These are phyloP conservation scores for Arxiozyma slooffiae DNA, from an alignment of 1,139 yeast species.

Conservation along the genomic window DNA sequence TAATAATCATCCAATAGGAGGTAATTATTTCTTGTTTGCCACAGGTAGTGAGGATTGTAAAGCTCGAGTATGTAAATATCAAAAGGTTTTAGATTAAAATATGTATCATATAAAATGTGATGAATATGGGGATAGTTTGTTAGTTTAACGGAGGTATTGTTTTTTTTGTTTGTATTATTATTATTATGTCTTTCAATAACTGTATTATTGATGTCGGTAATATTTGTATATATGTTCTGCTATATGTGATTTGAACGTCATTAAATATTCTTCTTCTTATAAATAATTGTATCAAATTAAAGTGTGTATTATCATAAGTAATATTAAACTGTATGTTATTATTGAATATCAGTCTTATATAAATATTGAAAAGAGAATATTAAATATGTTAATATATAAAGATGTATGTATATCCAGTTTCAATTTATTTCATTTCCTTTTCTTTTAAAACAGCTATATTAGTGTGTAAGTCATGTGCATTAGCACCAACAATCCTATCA, in stretches of 20 bases:
- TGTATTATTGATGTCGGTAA: too few species aligned
- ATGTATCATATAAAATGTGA: background rate
- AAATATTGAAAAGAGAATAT: background rate
- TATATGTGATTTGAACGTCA: too few species aligned
- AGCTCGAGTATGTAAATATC: conserved; percentile 77
- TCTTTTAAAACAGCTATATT: conserved; percentile 26
- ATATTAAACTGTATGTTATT: too few species aligned
- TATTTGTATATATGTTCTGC: too few species aligned
- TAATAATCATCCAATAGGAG: conserved; percentile 56
- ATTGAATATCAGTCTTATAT: background rate
- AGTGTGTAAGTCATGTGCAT: conserved; percentile 40
- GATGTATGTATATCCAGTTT: background rate
- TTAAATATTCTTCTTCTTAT: too few species aligned
- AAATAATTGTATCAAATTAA: too few species aligned
- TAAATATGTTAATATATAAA: too few species aligned
- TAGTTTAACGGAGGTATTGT: background rate
- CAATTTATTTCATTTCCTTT: background rate
- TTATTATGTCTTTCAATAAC: too few species aligned
- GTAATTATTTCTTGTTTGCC: conserved; percentile 59
- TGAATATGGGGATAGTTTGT: background rate
- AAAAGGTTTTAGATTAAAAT: background rate
- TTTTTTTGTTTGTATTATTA: too few species aligned
- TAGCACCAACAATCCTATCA: conserved; percentile 67
- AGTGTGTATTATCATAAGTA: too few species aligned
- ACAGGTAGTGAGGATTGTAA: conserved; percentile 97